Base-by-base conservation (phyloP, 139 green algal genomes). In the Chlamydomonas sphaeroides region DNA sequence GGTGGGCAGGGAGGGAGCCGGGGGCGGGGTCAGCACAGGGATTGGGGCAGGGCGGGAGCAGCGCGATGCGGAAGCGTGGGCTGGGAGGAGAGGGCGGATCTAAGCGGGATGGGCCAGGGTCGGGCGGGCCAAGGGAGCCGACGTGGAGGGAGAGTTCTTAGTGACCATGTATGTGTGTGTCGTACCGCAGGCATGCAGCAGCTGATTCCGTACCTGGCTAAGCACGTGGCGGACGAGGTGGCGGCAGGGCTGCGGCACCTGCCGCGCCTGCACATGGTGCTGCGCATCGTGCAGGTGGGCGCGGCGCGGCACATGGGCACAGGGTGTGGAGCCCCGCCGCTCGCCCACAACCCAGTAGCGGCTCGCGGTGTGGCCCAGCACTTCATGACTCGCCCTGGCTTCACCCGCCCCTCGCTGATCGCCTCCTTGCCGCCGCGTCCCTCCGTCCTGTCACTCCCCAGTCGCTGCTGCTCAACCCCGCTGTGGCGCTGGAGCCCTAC, bases 191-290 rank as follows among this genome's bases (percentile, higher is more conserved):
- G 95, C 30, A 79, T 98, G 65, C 91, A 96, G 65, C 92, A 93
- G 32, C 88, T 98, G 68, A 72, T 90, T n/a, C 95, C 95, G 6
- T 97, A 98, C 88, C 92, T 98, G 26, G 83, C 69, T n/a, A 86
- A 96, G 59, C 92, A 94, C 57, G 84, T 98, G 21, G 84, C 84
- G 5, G 91, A 95, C 35, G 90, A 93, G 65, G 92, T 95, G 26
- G 67, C 79, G 26, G 49, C 49, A 1, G 57, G 78, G 23, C 78
- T 95, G 45, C 65, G 78, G 28, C 39, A 26, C 56, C 11, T 84
- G n/a, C 38, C 84, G 0, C 78, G 76, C 15, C 62, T 88, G 56
- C 61, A 77, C 48, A 62, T 88, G 68, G 68, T 78, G 61, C 72
- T 88, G 77, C 62, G 89, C 3, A 59, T 95, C 35, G 66, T 63